Percentiles rank a stretch among this genome's conserved stretches.
Evolutionary conservation across 129 eudicot genomes (phyloP).

Genomic region (Centaurea solstitialis): DNA sequence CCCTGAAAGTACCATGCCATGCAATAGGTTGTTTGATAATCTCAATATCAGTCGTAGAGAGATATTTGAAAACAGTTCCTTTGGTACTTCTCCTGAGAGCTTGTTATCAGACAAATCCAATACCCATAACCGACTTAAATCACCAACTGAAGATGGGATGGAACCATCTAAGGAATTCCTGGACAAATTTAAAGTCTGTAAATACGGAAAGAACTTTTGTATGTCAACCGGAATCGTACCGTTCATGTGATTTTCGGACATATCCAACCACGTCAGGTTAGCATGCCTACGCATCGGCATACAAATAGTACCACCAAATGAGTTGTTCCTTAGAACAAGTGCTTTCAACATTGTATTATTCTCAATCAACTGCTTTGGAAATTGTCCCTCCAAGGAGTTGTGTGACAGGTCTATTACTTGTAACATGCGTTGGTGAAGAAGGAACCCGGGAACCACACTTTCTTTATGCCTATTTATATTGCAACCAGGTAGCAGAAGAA

Average conservation of each 20-base stretch:
- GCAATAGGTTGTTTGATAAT: slow-evolving; percentile 26
- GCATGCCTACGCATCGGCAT: neutral
- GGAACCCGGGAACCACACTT: slow-evolving; percentile 22
- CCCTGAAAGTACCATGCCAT: slow-evolving; percentile 19
- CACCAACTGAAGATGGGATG: slow-evolving; percentile 17
- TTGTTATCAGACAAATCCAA: slow-evolving; percentile 34
- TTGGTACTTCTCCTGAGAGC: slow-evolving; percentile 39
- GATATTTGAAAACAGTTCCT: neutral
- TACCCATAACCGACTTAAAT: neutral
- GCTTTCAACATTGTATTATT: no score
- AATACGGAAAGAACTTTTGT: neutral
- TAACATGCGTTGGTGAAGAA: slow-evolving; percentile 22
- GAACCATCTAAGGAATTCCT: neutral
- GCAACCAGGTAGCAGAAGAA: slow-evolving; percentile 16
- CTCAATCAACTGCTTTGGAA: no score
- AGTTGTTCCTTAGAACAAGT: no score
- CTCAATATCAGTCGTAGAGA: neutral
- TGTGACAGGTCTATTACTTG: neutral
- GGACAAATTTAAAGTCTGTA: neutral
- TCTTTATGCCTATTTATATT: slow-evolving; percentile 2
- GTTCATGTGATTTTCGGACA: neutral
- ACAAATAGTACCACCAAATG: slow-evolving; percentile 9
- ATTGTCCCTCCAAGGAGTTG: no score
- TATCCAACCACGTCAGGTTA: neutral
- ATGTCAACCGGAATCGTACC: neutral